Base-by-base conservation (phyloP, 1,284 basidiomycete genomes). In the Malassezia arunalokei region DNA sequence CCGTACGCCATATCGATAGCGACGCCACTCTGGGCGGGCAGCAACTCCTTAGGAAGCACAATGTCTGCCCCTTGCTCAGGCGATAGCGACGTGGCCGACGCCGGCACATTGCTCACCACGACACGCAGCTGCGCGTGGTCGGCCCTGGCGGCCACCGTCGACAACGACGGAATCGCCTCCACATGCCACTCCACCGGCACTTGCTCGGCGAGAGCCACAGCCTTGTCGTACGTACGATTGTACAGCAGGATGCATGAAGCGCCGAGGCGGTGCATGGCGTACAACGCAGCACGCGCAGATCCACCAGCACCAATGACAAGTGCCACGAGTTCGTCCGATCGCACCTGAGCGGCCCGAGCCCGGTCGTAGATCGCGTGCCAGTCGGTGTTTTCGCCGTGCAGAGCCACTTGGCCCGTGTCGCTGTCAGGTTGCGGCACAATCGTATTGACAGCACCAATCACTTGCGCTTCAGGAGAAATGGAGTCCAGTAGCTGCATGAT, bases 1-100 rank as follows among this genome's bases (percentile, higher is more conserved):
- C 68, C 68, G 66, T 73, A 72, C 44, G 62, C 62, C 70, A 73
- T 73, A 49, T 73, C 70, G 49, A 73, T 61, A 11, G 60, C 68
- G 7, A 73, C 68, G n/a, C 70, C 70, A 12, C 67, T 67, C 0
- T 46, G 40, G 0, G 58, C 50, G 4, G 52, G 27, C 5, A 73
- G 56, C 4, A 73, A 57, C 5, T 35, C 31, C 4, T 40, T 24
- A 4, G 68, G 61, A 8, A 71, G 55, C 24, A 64, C 49, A 47
- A 73, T 63, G 17, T 60, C 64, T 12, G 55, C 56, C 7, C 43
- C 51, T 24, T 24, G 20, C 30, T 45, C 45, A 6, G 37, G 40
- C 29, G 44, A 43, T 14, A 73, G 48, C 7, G 57, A 57, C 1
- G 61, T 58, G 8, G 63, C 68, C 14, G 62, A 57, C 1, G 67